phyloP scores from a whole-genome alignment of 140 eudicot genomes.

The Bidens hawaiensis region DNA sequence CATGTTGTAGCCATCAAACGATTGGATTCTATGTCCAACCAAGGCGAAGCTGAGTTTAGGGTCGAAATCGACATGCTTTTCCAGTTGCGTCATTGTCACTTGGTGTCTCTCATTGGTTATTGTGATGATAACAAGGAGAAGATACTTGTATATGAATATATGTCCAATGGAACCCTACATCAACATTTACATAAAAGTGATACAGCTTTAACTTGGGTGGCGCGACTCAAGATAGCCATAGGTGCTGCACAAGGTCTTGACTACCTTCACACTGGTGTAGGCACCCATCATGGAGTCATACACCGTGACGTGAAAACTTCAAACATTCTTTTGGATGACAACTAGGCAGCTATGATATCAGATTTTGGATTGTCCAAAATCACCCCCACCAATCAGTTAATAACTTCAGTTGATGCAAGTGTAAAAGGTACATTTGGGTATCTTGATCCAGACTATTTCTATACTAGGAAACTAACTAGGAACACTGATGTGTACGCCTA shows the following conservation, averaged over 20 bases:
- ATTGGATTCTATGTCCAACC: slow-evolving; percentile 9
- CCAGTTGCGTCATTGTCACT: slow-evolving; percentile 9
- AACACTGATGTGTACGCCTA: too few species aligned
- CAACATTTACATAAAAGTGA: slow-evolving; percentile 6
- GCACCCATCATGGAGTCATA: slow-evolving; percentile 8
- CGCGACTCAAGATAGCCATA: slow-evolving; percentile 12
- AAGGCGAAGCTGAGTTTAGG: slow-evolving; percentile 9
- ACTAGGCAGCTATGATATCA: slow-evolving; percentile 18
- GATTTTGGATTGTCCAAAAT: slow-evolving; percentile 18
- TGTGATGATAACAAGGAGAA: slow-evolving; percentile 18
- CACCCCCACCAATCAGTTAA: too few species aligned
- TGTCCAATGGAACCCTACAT: background rate
- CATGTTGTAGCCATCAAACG: slow-evolving; percentile 16
- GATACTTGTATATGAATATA: slow-evolving; percentile 23
- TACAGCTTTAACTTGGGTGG: slow-evolving; percentile 7
- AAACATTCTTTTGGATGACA: slow-evolving; percentile 17
- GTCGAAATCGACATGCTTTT: slow-evolving; percentile 18
- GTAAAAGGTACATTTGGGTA: too few species aligned
- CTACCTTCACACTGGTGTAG: slow-evolving; percentile 23
- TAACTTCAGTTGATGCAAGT: too few species aligned
- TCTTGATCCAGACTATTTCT: too few species aligned
- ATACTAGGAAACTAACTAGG: too few species aligned
- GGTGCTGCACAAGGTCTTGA: slow-evolving; percentile 21
- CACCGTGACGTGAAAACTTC: slow-evolving; percentile 28
- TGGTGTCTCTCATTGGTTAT: slow-evolving; percentile 17